Evolutionary conservation across 163 green algal species (phyloP), one percentile per base, ranked within the genome.

Genomic region (Scenedesmus sp.): DNA sequence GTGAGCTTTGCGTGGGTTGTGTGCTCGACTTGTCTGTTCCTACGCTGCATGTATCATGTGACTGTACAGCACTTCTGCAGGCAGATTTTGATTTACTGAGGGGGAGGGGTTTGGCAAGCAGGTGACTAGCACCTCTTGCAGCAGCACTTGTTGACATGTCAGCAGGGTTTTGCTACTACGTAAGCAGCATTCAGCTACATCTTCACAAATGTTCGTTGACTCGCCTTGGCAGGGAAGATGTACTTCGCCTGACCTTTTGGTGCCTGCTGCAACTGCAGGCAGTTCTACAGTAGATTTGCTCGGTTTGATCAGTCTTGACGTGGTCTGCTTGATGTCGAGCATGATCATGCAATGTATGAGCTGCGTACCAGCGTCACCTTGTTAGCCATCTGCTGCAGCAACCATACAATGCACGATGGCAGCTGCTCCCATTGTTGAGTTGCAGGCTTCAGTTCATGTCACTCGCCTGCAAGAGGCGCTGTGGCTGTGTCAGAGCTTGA

Each of bases 41-140:
- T 46, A 46, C 34, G 34, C 34, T 46, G 34, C 34, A 52, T 79
- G 70, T 79, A 79, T 52, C 23, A 52, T 52, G 70, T 79, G 20
- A 79, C 70, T 79, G 70, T 79, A 52, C 70, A 79, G 70, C 13
- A 79, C 23, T 8, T 46, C 23, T 52, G 70, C 23, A 23, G 13
- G 23, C 70, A 79, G 10, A 79, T 23, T 79, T 4, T 76, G 23
- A 15, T 79, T 13, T 79, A 46, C 34, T 46, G 34, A 46, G 34
- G 66, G 66, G 70, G 12, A 6, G 23, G 3, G 70, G 70, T 79
- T 79, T 79, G 23, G 23, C 23, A 79, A 79, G 70, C 70, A 16
- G 70, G 70, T 79, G 70, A 79, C 4, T 13, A 79, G 70, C 70
- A 79, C 70, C 70, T 79, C 70, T 79, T 79, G 70, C 70, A 26